A percentile compares a stretch with the other conserved stretches of the same genome.
Conservation (phyloP, 768 basidiomycete species). For the Cyathus striatus region DNA sequence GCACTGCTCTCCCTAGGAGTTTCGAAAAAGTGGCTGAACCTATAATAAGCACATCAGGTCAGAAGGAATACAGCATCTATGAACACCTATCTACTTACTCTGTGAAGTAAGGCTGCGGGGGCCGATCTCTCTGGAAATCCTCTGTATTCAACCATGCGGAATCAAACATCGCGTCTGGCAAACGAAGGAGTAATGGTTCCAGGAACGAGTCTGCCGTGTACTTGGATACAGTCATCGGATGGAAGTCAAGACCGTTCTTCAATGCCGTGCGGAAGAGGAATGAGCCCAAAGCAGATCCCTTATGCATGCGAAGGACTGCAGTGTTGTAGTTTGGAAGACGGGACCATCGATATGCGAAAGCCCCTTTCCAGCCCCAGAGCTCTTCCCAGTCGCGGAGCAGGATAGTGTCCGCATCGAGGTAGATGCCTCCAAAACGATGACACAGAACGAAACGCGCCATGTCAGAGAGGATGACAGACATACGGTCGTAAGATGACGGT, state of each 20-base stretch:
- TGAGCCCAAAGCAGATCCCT: constrained; percentile 80
- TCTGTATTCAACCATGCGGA: constrained; percentile 94
- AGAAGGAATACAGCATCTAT: neutral
- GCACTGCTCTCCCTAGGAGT: constrained; percentile 66
- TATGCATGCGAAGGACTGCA: constrained; percentile 85
- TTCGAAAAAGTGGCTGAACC: constrained; percentile 81
- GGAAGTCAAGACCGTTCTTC: constrained; percentile 90
- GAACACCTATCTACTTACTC: constrained; percentile 41
- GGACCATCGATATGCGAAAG: constrained; percentile 96
- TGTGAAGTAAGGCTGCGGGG: constrained; percentile 89
- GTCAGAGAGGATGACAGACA: constrained; percentile 90
- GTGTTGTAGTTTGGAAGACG: constrained; percentile 90
- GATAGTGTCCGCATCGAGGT: constrained; percentile 91
- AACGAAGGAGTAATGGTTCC: constrained; percentile 67
- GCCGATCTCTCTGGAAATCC: constrained; percentile 82
- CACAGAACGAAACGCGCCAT: constrained; percentile 96
- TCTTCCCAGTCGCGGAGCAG: constrained; percentile 96
- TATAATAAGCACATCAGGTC: constrained; percentile 19
- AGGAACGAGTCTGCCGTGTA: constrained; percentile 83
- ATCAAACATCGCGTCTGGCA: constrained; percentile 92
- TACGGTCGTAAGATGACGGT: constrained; percentile 79
- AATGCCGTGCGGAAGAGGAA: constrained; percentile 91
- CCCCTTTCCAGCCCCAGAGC: constrained; percentile 91
- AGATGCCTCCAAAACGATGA: constrained; percentile 91
- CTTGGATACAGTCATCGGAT: constrained; percentile 85